Evolutionary conservation across 148 eudicot species (phyloP).

Genomic region (Drosera capensis): DNA sequence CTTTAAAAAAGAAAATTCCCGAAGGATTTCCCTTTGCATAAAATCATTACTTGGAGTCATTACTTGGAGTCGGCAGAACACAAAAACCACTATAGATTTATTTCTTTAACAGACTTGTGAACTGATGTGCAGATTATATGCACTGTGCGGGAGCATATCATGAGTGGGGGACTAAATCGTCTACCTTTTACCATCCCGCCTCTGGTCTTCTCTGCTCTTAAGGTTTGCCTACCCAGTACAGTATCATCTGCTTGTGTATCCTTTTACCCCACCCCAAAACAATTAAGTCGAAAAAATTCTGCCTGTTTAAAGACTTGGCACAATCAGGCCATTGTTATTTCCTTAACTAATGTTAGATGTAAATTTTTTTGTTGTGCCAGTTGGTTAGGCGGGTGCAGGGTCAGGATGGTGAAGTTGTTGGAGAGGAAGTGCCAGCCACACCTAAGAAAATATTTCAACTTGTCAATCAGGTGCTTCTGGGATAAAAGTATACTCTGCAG

Average conservation of each 20-base stretch:
- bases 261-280: too few relatives aligned
- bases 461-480: conserved; percentile 48
- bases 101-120: not conserved
- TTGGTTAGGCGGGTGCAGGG: conserved; percentile 68
- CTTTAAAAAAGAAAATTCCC: too few relatives aligned
- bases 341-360: too few relatives aligned
- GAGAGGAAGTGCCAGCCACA: conserved; percentile 81
- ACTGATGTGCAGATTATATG: conserved; percentile 53
- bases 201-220: conserved; percentile 72
- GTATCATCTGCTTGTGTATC: not conserved
- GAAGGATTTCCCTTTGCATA: too few relatives aligned
- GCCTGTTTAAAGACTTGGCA: too few relatives aligned
- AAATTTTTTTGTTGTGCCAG: conserved; percentile 21
- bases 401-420: conserved; percentile 79
- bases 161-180: conserved; percentile 79
- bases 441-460: conserved; percentile 87
- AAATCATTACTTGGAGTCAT: too few relatives aligned
- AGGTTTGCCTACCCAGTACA: conserved; percentile 31
- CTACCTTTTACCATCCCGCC: conserved; percentile 90
- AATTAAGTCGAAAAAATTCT: too few relatives aligned
- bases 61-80: not conserved
- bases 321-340: too few relatives aligned
- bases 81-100: too few relatives aligned
- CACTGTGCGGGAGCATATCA: conserved; percentile 71
- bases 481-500: too few relatives aligned